Conservation (phyloP, 2,329 filamentous ascomycete species). For the Apiospora pterosperma region DNA sequence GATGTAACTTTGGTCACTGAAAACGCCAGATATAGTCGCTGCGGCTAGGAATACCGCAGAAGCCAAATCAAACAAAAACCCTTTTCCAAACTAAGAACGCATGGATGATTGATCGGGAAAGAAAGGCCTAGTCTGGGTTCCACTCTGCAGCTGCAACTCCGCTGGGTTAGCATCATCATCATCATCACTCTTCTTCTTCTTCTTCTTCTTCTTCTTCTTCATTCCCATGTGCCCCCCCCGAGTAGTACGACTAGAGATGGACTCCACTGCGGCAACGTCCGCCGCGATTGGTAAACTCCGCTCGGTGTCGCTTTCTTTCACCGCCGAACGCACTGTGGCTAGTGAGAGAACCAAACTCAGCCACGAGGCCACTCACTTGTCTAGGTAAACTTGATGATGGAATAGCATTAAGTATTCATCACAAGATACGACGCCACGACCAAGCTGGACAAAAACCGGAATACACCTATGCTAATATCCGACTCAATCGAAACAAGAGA, state of each 20-base stretch:
- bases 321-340: neutral
- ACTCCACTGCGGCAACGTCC: conserved; percentile 2
- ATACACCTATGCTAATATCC: too few relatives aligned
- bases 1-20: too few relatives aligned
- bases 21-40: neutral
- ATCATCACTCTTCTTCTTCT: neutral
- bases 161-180: neutral
- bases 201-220: neutral
- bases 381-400: too few relatives aligned
- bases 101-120: neutral
- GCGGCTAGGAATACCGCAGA: neutral
- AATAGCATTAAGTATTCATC: too few relatives aligned
- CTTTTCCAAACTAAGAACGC: neutral
- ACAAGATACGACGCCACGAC: too few relatives aligned
- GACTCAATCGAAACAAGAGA: too few relatives aligned
- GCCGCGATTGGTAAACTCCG: neutral
- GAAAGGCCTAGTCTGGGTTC: too few relatives aligned
- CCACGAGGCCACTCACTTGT: too few relatives aligned
- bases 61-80: neutral
- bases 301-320: neutral
- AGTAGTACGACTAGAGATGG: neutral
- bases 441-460: too few relatives aligned
- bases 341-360: neutral
- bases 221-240: too few relatives aligned
- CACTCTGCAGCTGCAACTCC: neutral